Evolutionary conservation across 176 grass and related monocot genomes (phyloP).

Genomic region (Oryza rufipogon): DNA sequence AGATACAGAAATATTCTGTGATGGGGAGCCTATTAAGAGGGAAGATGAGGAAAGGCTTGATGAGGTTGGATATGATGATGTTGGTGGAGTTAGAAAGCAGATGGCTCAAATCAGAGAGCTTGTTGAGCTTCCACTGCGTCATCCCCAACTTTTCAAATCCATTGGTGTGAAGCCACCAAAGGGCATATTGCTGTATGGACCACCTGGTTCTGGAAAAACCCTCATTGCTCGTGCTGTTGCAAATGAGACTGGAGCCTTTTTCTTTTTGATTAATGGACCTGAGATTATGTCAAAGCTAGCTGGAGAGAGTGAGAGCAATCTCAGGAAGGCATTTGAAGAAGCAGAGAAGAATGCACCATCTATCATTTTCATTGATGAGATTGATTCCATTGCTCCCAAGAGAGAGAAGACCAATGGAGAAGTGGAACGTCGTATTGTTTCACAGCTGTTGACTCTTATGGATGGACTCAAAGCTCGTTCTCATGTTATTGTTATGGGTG

Average conservation of each 20-base stretch:
- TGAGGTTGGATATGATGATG: constrained; percentile 86
- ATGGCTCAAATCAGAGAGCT: constrained; percentile 91
- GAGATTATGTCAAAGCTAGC: constrained; percentile 89
- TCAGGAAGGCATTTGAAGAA: constrained; percentile 88
- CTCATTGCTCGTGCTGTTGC: constrained; percentile 81
- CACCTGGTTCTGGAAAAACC: constrained; percentile 84
- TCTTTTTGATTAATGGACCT: constrained; percentile 85
- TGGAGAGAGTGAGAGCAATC: constrained; percentile 86
- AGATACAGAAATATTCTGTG: constrained; percentile 84
- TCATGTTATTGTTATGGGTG: constrained; percentile 92
- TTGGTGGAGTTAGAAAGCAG: constrained; percentile 81
- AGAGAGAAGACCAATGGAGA: constrained; percentile 89
- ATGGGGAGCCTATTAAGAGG: constrained; percentile 79
- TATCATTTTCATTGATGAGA: constrained; percentile 88
- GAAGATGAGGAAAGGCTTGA: constrained; percentile 89
- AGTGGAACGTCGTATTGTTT: constrained; percentile 83
- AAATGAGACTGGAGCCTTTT: constrained; percentile 88
- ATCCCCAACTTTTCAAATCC: constrained; percentile 82
- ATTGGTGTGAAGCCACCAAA: constrained; percentile 89
- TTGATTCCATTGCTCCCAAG: constrained; percentile 86
- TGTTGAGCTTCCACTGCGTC: constrained; percentile 79
- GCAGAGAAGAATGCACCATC: constrained; percentile 91
- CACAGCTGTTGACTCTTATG: constrained; percentile 84
- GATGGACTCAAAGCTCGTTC: constrained; percentile 76
- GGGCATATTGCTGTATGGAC: constrained; percentile 72